These are phyloP conservation scores for Acmispon strigosus DNA, from an alignment of 306 rosid genomes.

Conservation along the genomic window DNA sequence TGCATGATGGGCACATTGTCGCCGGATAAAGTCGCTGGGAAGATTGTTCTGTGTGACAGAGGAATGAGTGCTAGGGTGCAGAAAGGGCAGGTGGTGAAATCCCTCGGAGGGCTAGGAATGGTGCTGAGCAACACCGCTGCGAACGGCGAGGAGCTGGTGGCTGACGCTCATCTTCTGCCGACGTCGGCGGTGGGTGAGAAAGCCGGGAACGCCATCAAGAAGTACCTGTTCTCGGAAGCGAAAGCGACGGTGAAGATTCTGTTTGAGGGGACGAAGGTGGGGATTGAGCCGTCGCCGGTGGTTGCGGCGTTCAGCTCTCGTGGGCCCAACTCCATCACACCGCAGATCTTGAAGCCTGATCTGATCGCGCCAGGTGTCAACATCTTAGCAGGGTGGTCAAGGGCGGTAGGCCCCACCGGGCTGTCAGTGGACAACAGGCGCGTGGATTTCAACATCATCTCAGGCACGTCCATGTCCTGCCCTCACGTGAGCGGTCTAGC, in stretches of 20 bases:
- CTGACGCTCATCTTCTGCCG: slow-evolving; percentile 80
- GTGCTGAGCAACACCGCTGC: slow-evolving; percentile 65
- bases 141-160: slow-evolving; percentile 86
- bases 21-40: slow-evolving; percentile 69
- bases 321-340: slow-evolving; percentile 65
- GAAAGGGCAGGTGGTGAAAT: slow-evolving; percentile 75
- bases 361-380: slow-evolving; percentile 93
- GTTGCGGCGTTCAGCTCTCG: slow-evolving; percentile 92
- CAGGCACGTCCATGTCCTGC: slow-evolving; percentile 97
- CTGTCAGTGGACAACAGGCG: slow-evolving; percentile 51
- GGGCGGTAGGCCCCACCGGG: slow-evolving; percentile 61
- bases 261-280: slow-evolving; percentile 73
- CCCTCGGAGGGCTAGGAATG: slow-evolving; percentile 82
- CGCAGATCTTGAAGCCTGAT: slow-evolving; percentile 76
- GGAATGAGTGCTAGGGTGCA: slow-evolving; percentile 80
- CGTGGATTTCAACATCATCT: slow-evolving; percentile 82
- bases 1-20: slow-evolving; percentile 66
- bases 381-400: slow-evolving; percentile 87
- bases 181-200: slow-evolving; percentile 65
- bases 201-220: slow-evolving; percentile 45
- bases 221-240: slow-evolving; percentile 39
- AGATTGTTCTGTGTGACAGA: slow-evolving; percentile 76
- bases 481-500: slow-evolving; percentile 94
- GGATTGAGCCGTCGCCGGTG: slow-evolving; percentile 83
- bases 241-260: slow-evolving; percentile 54